Evolutionary conservation across 192 early-diverging fungal genomes (phyloP), one percentile per base, ranked within the genome.

Genomic region (Umbelopsis ramanniana): DNA sequence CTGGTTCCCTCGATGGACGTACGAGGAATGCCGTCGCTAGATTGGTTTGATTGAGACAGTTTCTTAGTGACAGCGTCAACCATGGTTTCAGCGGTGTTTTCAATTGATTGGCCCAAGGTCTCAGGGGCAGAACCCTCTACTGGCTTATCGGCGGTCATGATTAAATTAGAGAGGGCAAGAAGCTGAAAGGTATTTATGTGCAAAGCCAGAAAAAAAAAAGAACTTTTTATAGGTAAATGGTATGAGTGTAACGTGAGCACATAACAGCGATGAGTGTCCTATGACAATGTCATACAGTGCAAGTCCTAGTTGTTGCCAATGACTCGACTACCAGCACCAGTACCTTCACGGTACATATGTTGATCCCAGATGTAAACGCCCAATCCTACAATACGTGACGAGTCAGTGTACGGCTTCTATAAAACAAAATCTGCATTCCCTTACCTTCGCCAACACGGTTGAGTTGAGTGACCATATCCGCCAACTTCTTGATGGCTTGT

Each of bases 311-410:
- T 37, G 57, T 37, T 35, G 11, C 73, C 52, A 40, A 74, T 37
- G 9, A 53, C 79, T 26, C 79, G 43, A 37, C 69, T 76, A 33
- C 75, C 79, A 46, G 75, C 79, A 40, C 75, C 75, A 71, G 72
- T 74, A 45, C 70, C 77, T 33, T 75, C 72, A 10, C 46, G 46
- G 37, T 52, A 75, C 57, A 85, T 46, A 46, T 88, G 72, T 33
- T 88, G 83, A 43, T 87, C 86, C 86, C 86, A 87, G 45, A 87
- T 77, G 78, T 87, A 84, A 21, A 87, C 74, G 52, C 78, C 78
- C 22, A 80, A 57, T 43, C 79, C 71, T 72, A 46, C 54, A 24
- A 45, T 10, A 54, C 43, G 8, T n/a, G 45, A 0, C 15, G 29
- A 72, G 29, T 29, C 29, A 29, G 29, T 29, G 29, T 29, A 29